Evolutionary conservation across 805 yeast species (phyloP).

Genomic region (Candida parachauliodes): DNA sequence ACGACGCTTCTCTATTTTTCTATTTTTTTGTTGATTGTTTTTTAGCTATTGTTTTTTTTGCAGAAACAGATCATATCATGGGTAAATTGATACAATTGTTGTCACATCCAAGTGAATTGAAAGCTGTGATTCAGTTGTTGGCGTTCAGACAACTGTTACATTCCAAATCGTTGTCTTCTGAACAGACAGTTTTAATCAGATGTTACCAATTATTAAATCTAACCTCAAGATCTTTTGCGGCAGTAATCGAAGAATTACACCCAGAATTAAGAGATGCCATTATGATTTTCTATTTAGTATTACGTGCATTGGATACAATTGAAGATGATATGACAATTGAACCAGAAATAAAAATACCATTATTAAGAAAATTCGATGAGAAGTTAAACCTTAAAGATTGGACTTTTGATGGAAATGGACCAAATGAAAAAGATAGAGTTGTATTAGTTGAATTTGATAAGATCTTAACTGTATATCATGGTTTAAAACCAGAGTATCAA

Average conservation of each 20-base stretch:
- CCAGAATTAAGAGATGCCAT: constrained; percentile 83
- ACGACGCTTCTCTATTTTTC: constrained; percentile 1
- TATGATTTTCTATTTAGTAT: constrained; percentile 77
- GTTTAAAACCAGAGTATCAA: constrained; percentile 71
- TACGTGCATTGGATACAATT: constrained; percentile 90
- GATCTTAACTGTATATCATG: constrained; percentile 67
- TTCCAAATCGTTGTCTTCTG: constrained; percentile 35
- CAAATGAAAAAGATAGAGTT: constrained; percentile 74
- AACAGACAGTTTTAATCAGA: constrained; percentile 33
- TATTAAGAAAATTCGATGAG: constrained; percentile 64
- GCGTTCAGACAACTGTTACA: constrained; percentile 51
- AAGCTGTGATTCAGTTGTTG: constrained; percentile 59
- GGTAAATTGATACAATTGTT: constrained; percentile 58
- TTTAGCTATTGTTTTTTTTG: not conserved
- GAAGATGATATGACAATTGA: constrained; percentile 94
- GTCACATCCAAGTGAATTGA: constrained; percentile 68
- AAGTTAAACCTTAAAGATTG: constrained; percentile 66
- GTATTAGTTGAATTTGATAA: constrained; percentile 78
- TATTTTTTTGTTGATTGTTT: constrained; percentile 1
- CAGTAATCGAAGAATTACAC: constrained; percentile 85
- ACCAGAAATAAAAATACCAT: constrained; percentile 66
- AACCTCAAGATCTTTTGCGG: constrained; percentile 91
- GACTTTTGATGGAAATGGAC: constrained; percentile 74
- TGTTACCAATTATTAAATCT: constrained; percentile 64
- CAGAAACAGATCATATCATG: constrained; percentile 32